Base-by-base conservation (phyloP, 192 early-diverging fungal species). In the Kappamyces sp. region DNA sequence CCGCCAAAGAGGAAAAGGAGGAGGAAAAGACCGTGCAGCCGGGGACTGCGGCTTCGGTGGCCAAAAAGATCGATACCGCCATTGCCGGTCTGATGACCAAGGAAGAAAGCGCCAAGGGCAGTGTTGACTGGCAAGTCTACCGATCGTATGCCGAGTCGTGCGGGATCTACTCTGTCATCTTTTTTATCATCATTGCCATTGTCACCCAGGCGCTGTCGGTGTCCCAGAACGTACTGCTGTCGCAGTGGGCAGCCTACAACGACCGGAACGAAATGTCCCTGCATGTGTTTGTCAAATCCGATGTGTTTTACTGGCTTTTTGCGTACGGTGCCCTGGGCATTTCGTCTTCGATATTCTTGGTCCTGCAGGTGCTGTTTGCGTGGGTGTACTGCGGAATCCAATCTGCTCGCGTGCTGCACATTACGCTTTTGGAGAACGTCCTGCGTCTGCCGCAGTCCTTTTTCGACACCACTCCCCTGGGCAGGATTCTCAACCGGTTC, bases 401-500 rank as follows among this genome's bases (percentile, higher is more conserved):
- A 5, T 91, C 91, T 7, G 88, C 89, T 4, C 69, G 77, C 33
- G 66, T 70, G 2, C 72, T 89, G 39, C 94, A 97, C 50, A 61
- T 74, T 3, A 58, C 81, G 11, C 88, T 96, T 86, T 74, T 94
- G 47, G 55, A 81, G n/a, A 83, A 78, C 48, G 78, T 92, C 48
- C 46, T 92, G 11, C 70, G 67, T 42, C 75, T 85, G 0, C 86
- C 88, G 6, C 85, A 88, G 76, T 77, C 78, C 1, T 91, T 87
- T 62, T 91, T 89, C 66, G 87, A 87, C 54, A 84, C 78, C 2
- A 90, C 91, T 1, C 91, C 91, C 22, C 65, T 89, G 0, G 90
- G 93, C 6, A 83, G 93, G 46, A 83, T 94, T 65, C 64, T 93
- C 34, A 91, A 96, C 63, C 84, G 93, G 8, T 93, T 96, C 64